Conservation (phyloP, 345 rosid species). For the Camelina hispida region DNA sequence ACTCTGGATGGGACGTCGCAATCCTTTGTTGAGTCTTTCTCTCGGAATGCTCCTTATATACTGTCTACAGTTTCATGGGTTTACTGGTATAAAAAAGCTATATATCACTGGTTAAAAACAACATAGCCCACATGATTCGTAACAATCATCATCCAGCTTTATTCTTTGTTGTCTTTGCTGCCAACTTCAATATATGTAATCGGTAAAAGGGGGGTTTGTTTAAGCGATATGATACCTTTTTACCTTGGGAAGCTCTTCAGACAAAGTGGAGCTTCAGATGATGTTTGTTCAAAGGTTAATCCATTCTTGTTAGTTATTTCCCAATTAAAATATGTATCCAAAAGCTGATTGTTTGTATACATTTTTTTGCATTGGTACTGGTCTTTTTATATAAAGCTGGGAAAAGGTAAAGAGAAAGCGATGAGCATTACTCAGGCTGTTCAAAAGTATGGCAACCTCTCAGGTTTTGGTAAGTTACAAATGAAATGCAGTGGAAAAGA, state of each 20-base stretch:
- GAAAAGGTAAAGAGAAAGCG: conserved; percentile 77
- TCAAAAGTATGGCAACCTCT: conserved; percentile 77
- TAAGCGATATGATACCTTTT: conserved; percentile 96
- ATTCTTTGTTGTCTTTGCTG: conserved; percentile 8
- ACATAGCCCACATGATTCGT: not conserved
- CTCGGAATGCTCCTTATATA: conserved; percentile 63
- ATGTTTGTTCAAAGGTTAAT: conserved; percentile 78
- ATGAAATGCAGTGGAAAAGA: not conserved
- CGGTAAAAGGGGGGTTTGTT: conserved; percentile 84
- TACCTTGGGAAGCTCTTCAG: conserved; percentile 80
- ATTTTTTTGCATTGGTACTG: not conserved
- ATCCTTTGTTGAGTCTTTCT: conserved; percentile 68
- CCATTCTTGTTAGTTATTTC: conserved; percentile 18
- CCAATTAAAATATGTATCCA: not conserved
- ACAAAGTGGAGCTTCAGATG: conserved; percentile 72
- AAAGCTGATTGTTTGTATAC: not conserved
- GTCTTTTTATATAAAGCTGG: conserved; percentile 52
- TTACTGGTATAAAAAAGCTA: conserved; percentile 62
- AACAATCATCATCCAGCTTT: conserved; percentile 14
- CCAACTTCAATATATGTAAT: conserved; percentile 15
- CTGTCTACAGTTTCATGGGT: conserved; percentile 83
- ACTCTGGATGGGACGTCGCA: conserved; percentile 85
- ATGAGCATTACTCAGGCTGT: conserved; percentile 55
- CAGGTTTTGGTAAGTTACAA: conserved; percentile 71
- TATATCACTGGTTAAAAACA: conserved; percentile 16